Evolutionary conservation across 176 grass and related monocot genomes (phyloP).

Genomic region (Puya raimondii): DNA sequence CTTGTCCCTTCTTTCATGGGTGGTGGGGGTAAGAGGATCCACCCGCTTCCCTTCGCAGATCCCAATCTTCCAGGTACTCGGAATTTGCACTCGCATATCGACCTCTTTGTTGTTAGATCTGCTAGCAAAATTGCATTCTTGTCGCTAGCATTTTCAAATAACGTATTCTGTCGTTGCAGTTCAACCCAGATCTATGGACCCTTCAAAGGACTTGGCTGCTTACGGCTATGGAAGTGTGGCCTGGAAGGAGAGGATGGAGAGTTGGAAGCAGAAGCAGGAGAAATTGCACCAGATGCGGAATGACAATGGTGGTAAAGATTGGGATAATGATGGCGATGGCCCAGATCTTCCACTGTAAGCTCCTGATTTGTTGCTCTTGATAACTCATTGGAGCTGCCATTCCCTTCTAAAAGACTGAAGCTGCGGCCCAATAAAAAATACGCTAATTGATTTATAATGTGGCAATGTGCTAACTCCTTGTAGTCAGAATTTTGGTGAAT

Average conservation of each 20-base stretch:
- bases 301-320: conserved; percentile 43
- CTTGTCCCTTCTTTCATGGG: conserved; percentile 83
- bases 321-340: conserved; percentile 58
- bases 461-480: not conserved
- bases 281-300: conserved; percentile 39
- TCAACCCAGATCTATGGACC: conserved; percentile 93
- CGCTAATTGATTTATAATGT: too few relatives aligned
- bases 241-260: conserved; percentile 78
- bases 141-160: not conserved
- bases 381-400: not conserved
- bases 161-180: conserved; percentile 29
- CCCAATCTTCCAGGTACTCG: conserved; percentile 48
- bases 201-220: conserved; percentile 80
- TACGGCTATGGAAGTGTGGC: conserved; percentile 93
- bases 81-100: not conserved
- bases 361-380: not conserved
- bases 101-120: not conserved
- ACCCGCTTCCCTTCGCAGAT: conserved; percentile 76
- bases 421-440: too few relatives aligned
- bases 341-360: conserved; percentile 71
- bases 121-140: too few relatives aligned
- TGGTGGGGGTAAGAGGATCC: conserved; percentile 74
- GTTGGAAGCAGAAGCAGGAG: conserved; percentile 89
- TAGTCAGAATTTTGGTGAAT: not conserved
- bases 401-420: too few relatives aligned